Evolutionary conservation across 2,329 filamentous ascomycete genomes (phyloP).

Genomic region (Davidsoniella neocaledoniae): DNA sequence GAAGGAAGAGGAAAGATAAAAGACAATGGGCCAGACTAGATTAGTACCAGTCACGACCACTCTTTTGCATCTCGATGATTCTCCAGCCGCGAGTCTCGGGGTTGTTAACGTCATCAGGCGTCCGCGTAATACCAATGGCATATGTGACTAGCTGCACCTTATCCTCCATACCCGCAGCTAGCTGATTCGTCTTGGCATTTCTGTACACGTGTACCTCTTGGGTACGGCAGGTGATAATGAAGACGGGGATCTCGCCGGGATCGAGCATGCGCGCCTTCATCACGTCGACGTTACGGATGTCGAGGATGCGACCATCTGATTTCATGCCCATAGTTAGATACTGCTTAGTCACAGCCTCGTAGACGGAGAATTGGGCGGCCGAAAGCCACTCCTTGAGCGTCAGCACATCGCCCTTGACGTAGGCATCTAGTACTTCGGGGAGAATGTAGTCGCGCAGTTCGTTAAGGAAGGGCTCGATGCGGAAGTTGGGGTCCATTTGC

Average conservation of each 20-base stretch:
- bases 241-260: conserved; percentile 79
- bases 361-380: conserved; percentile 90
- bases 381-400: conserved; percentile 90
- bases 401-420: conserved; percentile 88
- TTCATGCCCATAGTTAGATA: conserved; percentile 87
- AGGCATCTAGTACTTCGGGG: conserved; percentile 91
- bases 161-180: conserved; percentile 96
- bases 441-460: conserved; percentile 97
- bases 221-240: conserved; percentile 90
- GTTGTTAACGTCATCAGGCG: conserved; percentile 91
- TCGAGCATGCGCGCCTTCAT: conserved; percentile 65
- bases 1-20: not conserved
- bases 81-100: conserved; percentile 94
- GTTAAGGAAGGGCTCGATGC: conserved; percentile 83
- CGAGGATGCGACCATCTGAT: conserved; percentile 85
- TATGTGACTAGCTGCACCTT: conserved; percentile 97
- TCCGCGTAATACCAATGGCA: conserved; percentile 85
- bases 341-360: conserved; percentile 90
- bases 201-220: conserved; percentile 97
- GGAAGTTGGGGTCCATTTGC: conserved; percentile 86
- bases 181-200: conserved; percentile 73
- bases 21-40: not conserved
- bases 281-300: conserved; percentile 89
- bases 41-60: conserved; percentile 68
- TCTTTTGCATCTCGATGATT: conserved; percentile 97